Percentiles rank a stretch among this genome's conserved stretches.
Conservation (phyloP, 2,329 filamentous ascomycete genomes). For the Arthroderma uncinatum region DNA sequence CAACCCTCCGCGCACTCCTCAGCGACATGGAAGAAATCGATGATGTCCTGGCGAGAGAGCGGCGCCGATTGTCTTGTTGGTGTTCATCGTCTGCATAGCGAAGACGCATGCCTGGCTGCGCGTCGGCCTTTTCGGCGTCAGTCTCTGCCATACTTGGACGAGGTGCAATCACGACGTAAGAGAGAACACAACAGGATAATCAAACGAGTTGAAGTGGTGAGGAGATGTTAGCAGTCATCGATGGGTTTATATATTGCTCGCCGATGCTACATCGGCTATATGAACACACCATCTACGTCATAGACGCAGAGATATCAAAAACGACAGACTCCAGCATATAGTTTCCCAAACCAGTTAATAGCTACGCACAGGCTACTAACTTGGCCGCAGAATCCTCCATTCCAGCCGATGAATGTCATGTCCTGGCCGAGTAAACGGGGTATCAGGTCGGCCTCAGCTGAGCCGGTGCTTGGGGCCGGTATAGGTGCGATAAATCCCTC, state of each 20-base stretch:
- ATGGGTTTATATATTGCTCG: neutral
- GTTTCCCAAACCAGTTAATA: neutral
- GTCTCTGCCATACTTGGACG: neutral
- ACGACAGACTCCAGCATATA: neutral
- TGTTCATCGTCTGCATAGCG: conserved; percentile 11
- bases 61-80: conserved; percentile 6
- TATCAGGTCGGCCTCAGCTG: neutral
- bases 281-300: neutral
- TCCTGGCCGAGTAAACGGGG: neutral
- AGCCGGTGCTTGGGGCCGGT: neutral
- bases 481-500: neutral
- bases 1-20: conserved; percentile 11
- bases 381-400: neutral
- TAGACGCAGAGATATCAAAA: neutral
- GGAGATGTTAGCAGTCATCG: neutral
- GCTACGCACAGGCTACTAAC: neutral
- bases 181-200: conserved; percentile 2
- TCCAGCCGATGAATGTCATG: too few relatives aligned
- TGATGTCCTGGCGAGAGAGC: conserved; percentile 6
- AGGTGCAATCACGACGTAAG: neutral
- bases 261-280: neutral
- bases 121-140: conserved; percentile 9
- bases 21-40: conserved; percentile 14
- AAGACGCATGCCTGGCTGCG: conserved; percentile 5
- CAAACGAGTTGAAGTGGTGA: neutral